phyloP scores from a whole-genome alignment of 192 early-diverging fungal species.

The Backusella mclennaniae region DNA sequence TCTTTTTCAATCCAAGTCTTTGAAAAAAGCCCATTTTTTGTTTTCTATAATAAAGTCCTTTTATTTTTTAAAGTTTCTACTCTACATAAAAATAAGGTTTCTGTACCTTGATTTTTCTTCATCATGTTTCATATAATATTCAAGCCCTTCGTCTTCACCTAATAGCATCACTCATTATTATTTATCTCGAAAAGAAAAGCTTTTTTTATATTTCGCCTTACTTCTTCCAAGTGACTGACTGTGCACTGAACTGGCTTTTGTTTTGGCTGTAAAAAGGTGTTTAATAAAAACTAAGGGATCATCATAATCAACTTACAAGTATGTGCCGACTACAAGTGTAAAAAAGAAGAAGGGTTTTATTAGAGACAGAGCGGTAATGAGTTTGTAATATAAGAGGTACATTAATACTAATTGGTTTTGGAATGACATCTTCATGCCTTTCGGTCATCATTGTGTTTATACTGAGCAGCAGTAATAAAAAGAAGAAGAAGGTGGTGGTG shows the following conservation, averaged over 20 bases:
- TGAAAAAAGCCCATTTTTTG: constrained; percentile 10
- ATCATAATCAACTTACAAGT: not conserved
- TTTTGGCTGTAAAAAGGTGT: not conserved
- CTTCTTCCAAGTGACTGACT: not conserved
- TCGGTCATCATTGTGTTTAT: not conserved
- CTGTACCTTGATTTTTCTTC: constrained; percentile 1
- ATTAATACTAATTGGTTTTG: not conserved
- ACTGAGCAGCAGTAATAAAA: not conserved
- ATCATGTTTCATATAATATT: constrained; percentile 1
- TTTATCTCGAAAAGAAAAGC: not conserved
- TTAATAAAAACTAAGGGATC: not conserved
- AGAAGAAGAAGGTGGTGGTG: not conserved
- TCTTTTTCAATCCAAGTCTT: constrained; percentile 10
- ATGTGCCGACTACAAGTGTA: not conserved
- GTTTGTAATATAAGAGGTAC: not conserved
- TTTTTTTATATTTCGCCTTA: not conserved
- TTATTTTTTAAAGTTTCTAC: not conserved
- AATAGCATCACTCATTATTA: not conserved
- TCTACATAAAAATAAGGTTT: not conserved
- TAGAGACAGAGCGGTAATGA: not conserved
- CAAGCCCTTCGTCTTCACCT: not conserved
- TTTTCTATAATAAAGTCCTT: not conserved
- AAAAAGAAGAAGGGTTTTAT: not conserved
- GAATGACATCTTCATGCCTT: not conserved
- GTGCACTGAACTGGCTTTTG: not conserved